Percentiles rank a stretch among this genome's conserved stretches.
Conservation (phyloP, 2,329 filamentous ascomycete genomes). For the Samsoniella hepiali region DNA sequence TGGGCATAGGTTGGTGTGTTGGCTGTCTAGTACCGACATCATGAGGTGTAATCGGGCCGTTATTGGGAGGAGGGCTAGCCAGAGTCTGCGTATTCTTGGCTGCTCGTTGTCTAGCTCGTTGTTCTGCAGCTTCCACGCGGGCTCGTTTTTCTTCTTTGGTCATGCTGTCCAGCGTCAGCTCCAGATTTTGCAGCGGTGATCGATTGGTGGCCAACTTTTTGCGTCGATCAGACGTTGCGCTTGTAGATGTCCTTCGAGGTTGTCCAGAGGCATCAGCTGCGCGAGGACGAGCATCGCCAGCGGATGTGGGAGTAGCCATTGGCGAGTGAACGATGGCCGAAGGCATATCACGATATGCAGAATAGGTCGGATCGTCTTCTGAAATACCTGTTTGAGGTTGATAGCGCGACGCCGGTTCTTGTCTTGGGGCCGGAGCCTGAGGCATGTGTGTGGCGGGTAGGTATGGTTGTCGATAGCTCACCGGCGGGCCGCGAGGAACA, state of each 20-base stretch:
- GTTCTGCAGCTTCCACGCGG: constrained; percentile 77
- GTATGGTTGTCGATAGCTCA: constrained; percentile 53
- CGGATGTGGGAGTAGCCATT: constrained; percentile 5
- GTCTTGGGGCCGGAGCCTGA: constrained; percentile 19
- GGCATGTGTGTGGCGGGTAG: neutral
- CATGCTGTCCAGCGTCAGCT: constrained; percentile 85
- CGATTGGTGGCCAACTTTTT: constrained; percentile 72
- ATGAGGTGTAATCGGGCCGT: neutral
- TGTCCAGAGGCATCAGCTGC: constrained; percentile 25
- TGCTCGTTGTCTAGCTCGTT: constrained; percentile 62
- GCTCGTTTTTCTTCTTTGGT: constrained; percentile 95
- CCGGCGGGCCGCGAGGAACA: constrained; percentile 55
- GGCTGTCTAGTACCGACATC: neutral
- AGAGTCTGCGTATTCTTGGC: constrained; percentile 34
- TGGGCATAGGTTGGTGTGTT: neutral
- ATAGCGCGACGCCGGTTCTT: constrained; percentile 13
- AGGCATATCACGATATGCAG: constrained; percentile 4
- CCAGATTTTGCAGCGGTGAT: constrained; percentile 89
- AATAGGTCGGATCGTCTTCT: neutral
- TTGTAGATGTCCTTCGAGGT: constrained; percentile 38
- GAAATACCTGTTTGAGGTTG: constrained; percentile 12
- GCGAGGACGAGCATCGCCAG: neutral
- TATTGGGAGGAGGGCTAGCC: constrained; percentile 3
- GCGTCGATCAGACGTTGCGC: constrained; percentile 41
- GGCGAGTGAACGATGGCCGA: neutral